Evolutionary conservation across 208 protist genomes (phyloP).

Genomic region (Trichomonas tenax): DNA sequence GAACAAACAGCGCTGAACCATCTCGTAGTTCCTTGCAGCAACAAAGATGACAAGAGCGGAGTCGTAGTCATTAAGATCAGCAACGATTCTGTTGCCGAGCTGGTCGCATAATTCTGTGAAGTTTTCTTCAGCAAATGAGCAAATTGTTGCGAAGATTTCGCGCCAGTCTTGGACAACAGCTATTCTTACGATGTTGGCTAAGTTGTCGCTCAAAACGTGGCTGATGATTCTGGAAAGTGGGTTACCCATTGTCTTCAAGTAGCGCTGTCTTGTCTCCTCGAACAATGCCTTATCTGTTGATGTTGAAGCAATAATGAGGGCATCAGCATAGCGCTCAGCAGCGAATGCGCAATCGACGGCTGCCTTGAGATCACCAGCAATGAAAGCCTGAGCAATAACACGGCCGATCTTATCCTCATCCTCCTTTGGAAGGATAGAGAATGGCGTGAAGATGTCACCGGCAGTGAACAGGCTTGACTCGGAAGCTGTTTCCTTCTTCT

Average conservation of each 20-base stretch:
- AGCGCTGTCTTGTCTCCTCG: neutral
- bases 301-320: neutral
- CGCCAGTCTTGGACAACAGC: neutral
- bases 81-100: neutral
- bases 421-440: neutral
- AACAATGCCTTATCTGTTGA: neutral
- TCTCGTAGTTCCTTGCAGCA: neutral
- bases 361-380: neutral
- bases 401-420: neutral
- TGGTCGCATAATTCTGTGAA: neutral
- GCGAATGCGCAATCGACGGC: neutral
- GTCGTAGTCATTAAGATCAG: neutral
- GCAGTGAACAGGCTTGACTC: neutral
- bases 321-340: neutral
- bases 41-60: neutral
- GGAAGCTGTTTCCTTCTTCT: neutral
- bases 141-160: neutral
- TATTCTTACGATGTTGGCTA: neutral
- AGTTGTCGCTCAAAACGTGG: neutral
- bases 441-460: neutral
- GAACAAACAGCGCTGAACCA: neutral
- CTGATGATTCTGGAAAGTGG: neutral
- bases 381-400: neutral
- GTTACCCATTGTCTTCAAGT: neutral
- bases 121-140: neutral